Conservation (phyloP, 1,284 basidiomycete species). For the Xanthoconium separans region DNA sequence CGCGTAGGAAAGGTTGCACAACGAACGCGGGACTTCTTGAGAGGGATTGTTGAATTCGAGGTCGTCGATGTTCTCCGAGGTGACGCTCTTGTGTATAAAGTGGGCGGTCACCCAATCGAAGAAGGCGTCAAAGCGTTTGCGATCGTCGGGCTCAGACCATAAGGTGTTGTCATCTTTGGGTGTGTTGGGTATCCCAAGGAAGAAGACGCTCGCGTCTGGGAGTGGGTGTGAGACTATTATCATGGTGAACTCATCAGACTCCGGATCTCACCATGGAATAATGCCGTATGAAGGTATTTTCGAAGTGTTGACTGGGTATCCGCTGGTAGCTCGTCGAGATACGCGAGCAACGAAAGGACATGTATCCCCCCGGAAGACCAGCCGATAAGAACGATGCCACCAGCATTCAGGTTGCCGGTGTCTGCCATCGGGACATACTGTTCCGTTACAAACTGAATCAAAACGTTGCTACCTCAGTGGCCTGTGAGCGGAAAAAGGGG, state of each 20-base stretch:
- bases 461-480: conserved; percentile 26
- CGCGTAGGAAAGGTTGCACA: conserved; percentile 16
- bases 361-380: conserved; percentile 26
- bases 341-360: conserved; percentile 14
- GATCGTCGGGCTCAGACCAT: conserved; percentile 5
- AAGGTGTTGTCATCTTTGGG: not conserved
- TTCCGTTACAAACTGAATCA: conserved; percentile 17
- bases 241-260: not conserved
- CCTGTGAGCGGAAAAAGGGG: conserved; percentile 19
- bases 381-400: conserved; percentile 25
- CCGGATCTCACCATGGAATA: conserved; percentile 22
- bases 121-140: conserved; percentile 18
- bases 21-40: conserved; percentile 5
- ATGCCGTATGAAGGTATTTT: conserved; percentile 24
- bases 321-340: conserved; percentile 15
- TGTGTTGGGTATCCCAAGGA: conserved; percentile 5
- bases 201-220: conserved; percentile 9
- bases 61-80: conserved; percentile 20
- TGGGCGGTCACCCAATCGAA: conserved; percentile 14
- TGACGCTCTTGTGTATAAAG: conserved; percentile 18
- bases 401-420: not conserved
- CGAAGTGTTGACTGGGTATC: conserved; percentile 10
- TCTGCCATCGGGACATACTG: conserved; percentile 19
- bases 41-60: conserved; percentile 18
- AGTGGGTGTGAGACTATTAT: not conserved